These are phyloP conservation scores for Medicago lupulina DNA, from an alignment of 306 rosid genomes.

Conservation along the genomic window DNA sequence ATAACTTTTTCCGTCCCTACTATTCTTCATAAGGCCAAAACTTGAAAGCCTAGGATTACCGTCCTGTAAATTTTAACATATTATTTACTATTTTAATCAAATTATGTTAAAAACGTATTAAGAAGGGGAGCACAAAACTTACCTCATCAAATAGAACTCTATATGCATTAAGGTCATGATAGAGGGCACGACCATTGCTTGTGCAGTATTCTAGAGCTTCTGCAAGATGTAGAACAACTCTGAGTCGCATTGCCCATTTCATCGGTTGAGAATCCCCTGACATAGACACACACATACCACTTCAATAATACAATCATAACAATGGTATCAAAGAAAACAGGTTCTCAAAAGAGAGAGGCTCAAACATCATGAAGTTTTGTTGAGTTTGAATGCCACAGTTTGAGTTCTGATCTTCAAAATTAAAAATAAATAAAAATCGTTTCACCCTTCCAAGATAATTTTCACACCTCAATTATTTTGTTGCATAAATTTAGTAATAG, in stretches of 20 bases:
- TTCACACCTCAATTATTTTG: too few relatives aligned
- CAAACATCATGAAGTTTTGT: background rate
- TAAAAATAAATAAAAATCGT: too few relatives aligned
- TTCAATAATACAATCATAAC: slow-evolving; percentile 28
- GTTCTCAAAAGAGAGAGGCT: background rate
- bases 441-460: too few relatives aligned
- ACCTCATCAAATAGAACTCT: slow-evolving; percentile 83
- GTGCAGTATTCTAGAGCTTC: slow-evolving; percentile 89
- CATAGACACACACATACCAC: slow-evolving; percentile 42
- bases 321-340: background rate
- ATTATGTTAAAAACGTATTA: slow-evolving; percentile 7
- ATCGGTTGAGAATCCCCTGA: slow-evolving; percentile 77
- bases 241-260: slow-evolving; percentile 82
- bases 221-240: slow-evolving; percentile 87
- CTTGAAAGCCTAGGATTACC: slow-evolving; percentile 81
- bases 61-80: slow-evolving; percentile 61
- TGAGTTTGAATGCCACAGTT: too few relatives aligned
- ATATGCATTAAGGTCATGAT: slow-evolving; percentile 86
- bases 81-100: slow-evolving; percentile 38
- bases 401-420: too few relatives aligned
- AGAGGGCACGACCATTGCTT: slow-evolving; percentile 74
- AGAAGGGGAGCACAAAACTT: slow-evolving; percentile 34
- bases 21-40: slow-evolving; percentile 85
- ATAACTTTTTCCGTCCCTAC: slow-evolving; percentile 85
- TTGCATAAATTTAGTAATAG: too few relatives aligned